Evolutionary conservation across 495 filamentous ascomycete species (phyloP).

Genomic region (Daldinia concentrica): DNA sequence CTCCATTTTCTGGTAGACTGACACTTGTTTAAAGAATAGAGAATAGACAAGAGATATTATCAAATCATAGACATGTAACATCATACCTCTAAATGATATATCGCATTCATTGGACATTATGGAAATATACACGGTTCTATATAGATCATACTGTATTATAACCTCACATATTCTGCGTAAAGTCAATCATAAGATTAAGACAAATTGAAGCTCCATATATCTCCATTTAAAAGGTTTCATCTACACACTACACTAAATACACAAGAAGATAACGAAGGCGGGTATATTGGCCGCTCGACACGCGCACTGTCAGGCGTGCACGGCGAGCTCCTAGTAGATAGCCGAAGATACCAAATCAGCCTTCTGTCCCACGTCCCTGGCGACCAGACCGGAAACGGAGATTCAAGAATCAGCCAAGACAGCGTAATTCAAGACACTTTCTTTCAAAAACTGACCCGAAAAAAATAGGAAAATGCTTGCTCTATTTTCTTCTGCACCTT

Average conservation of each 20-base stretch:
- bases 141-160: background rate
- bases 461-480: constrained; percentile 12
- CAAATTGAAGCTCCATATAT: constrained; percentile 19
- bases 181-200: background rate
- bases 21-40: too few species aligned
- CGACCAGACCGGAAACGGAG: constrained; percentile 22
- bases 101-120: too few species aligned
- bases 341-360: background rate
- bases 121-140: too few species aligned
- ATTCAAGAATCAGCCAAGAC: constrained; percentile 15
- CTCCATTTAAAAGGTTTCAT: constrained; percentile 29
- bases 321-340: constrained; percentile 2
- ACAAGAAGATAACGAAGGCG: constrained; percentile 34
- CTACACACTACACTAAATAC: constrained; percentile 35
- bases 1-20: too few species aligned
- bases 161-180: background rate
- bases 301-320: background rate
- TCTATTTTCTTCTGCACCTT: background rate
- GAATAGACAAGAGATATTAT: too few species aligned
- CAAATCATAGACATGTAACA: too few species aligned
- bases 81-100: too few species aligned
- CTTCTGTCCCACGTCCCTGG: constrained; percentile 16
- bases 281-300: background rate
- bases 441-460: constrained; percentile 20
- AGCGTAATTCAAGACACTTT: constrained; percentile 11